These are phyloP conservation scores for Flaveria sonorensis DNA, from an alignment of 129 eudicot genomes.

Conservation along the genomic window DNA sequence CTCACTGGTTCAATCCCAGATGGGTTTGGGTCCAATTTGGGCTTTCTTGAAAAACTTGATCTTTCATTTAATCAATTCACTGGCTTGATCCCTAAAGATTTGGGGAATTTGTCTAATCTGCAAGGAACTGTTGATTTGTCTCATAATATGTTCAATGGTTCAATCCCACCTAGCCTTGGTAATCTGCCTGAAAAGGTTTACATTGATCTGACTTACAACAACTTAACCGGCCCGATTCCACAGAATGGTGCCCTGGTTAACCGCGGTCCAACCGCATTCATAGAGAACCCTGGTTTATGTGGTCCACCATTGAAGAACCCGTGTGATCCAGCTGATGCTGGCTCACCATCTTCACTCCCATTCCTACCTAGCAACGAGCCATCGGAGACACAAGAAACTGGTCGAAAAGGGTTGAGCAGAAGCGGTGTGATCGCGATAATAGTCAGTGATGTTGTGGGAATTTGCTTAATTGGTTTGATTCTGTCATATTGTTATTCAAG, in stretches of 20 bases:
- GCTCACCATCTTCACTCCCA: slow-evolving; percentile 79
- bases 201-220: slow-evolving; percentile 87
- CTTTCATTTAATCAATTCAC: slow-evolving; percentile 61
- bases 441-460: slow-evolving; percentile 78
- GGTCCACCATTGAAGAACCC: slow-evolving; percentile 86
- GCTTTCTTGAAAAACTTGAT: slow-evolving; percentile 69
- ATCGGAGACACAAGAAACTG: slow-evolving; percentile 36
- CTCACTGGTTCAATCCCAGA: slow-evolving; percentile 73
- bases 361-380: slow-evolving; percentile 62
- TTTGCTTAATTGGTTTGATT: slow-evolving; percentile 76
- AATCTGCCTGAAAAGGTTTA: slow-evolving; percentile 97
- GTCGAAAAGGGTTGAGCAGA: slow-evolving; percentile 65
- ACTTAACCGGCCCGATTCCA: slow-evolving; percentile 85
- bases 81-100: slow-evolving; percentile 73
- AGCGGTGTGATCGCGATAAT: slow-evolving; percentile 65
- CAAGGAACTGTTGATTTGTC: slow-evolving; percentile 94
- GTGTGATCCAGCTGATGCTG: slow-evolving; percentile 58
- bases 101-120: slow-evolving; percentile 73
- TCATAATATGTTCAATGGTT: slow-evolving; percentile 85
- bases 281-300: slow-evolving; percentile 81
- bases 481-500: slow-evolving; percentile 85
- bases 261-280: slow-evolving; percentile 96
- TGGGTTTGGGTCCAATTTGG: slow-evolving; percentile 77
- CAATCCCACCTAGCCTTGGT: slow-evolving; percentile 91
- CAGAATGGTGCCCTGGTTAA: slow-evolving; percentile 95